Evolutionary conservation across 257 asterid species (phyloP), one percentile per base, ranked within the genome.

Genomic region (Fraxinus excelsior): DNA sequence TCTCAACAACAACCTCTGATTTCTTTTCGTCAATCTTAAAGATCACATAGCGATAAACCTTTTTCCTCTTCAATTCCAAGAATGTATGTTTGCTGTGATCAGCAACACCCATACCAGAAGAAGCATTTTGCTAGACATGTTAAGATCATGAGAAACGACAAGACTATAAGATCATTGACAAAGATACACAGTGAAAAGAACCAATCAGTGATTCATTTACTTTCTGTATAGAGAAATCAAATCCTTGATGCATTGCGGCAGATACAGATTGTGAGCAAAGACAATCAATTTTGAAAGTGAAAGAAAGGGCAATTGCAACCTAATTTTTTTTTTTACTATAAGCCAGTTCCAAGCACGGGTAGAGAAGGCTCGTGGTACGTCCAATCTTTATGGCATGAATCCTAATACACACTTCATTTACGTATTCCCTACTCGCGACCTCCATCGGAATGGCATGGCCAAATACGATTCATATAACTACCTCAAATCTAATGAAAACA

Each of bases 61-160:
- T 81, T 58, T 77, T 76, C 84, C 70, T 81, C 79, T 81, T 66
- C 66, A 81, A 60, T 51, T 81, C 81, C 70, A 81, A 32, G 79
- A 76, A 81, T 9, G 84, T 73, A n/a, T 31, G 66, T 67, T 66
- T 81, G 79, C 76, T 77, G 53, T 77, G 67, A 72, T 77, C 80
- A 35, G 77, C 75, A 65, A 75, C 60, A 32, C 72, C 78, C 71
- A 78, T 78, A 18, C 80, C 78, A 16, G 77, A 75, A 44, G 75
- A 28, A 21, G 76, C 76, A 68, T 78, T 79, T 76, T 32, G 74
- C 86, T 82, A 71, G 35, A 69, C 62, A 73, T 31, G 29, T 44
- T 37, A 28, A 75, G 37, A 60, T 37, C 80, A 75, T 25, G n/a
- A 35, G 5, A 35, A 74, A 23, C 32, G 25, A 28, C 53, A 26